Evolutionary conservation across 192 early-diverging fungal species (phyloP), one percentile per base, ranked within the genome.

Genomic region (Umbelopsis isabellina): DNA sequence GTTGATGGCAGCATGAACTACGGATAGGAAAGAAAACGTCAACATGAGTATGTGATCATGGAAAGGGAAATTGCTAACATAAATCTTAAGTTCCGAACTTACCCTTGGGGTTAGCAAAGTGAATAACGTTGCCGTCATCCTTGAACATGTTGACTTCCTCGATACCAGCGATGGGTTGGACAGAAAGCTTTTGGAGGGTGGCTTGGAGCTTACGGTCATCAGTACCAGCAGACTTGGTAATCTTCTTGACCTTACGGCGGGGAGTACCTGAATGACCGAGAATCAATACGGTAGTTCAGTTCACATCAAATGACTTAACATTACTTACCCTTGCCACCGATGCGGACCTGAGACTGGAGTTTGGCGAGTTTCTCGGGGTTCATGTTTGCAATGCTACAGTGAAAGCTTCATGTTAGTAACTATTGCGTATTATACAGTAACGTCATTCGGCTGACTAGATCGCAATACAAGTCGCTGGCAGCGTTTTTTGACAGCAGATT

Each of bases 81-180:
- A 22, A 21, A 22, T 69, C 30, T 21, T 41, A 8, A 44, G 18
- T 18, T 33, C 49, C 16, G 16, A 18, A 68, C 77, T 75, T 83
- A 94, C 93, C 94, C 77, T 92, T 93, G 68, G 98, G 95, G 27
- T 83, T 79, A 78, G 77, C 79, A 82, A 98, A 98, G 89, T 97
- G 92, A 75, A 96, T 85, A 71, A 98, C 91, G 79, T 88, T 92
- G 75, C 95, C 95, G 75, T 97, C 91, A 51, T 90, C 89, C 84
- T 89, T 93, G 87, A 98, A 98, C 93, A 99, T 97, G 91, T 98
- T 98, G 84, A 99, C 93, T 75, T 98, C 92, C 86, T 98, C 97
- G 71, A 98, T 91, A 71, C 84, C 87, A 77, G 86, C 81, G 72
- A 97, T 87, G 70, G 89, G 85, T 83, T 94, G 92, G 58, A 94